Evolutionary conservation across 1,284 basidiomycete genomes (phyloP).

Genomic region (Porphyrellus sp.): DNA sequence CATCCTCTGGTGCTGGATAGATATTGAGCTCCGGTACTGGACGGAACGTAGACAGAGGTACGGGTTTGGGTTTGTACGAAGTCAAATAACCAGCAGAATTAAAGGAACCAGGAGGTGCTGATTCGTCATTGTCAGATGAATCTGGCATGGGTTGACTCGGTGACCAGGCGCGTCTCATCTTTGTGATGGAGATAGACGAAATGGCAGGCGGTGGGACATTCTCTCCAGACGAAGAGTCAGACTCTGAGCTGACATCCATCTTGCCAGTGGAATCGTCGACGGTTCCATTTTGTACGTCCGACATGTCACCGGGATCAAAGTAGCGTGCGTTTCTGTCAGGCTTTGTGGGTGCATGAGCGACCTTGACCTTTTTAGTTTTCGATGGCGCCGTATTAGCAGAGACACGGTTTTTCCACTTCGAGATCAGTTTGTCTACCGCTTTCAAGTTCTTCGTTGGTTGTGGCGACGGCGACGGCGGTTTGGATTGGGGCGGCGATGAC

Average conservation of each 20-base stretch:
- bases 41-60: constrained; percentile 21
- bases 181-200: constrained; percentile 8
- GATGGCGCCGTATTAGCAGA: constrained; percentile 1
- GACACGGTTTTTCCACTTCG: constrained; percentile 23
- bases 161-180: constrained; percentile 46
- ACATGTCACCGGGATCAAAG: constrained; percentile 36
- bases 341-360: constrained; percentile 9
- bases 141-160: constrained; percentile 48
- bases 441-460: not conserved
- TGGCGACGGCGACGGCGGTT: constrained; percentile 4
- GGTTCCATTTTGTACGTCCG: constrained; percentile 38
- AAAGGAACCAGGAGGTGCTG: constrained; percentile 12
- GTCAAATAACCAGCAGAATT: not conserved
- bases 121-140: constrained; percentile 44
- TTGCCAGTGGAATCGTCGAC: constrained; percentile 23
- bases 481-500: constrained; percentile 11
- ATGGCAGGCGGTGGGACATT: constrained; percentile 22
- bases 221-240: constrained; percentile 27
- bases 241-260: constrained; percentile 36
- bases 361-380: constrained; percentile 27
- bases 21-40: constrained; percentile 16
- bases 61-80: not conserved
- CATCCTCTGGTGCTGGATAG: constrained; percentile 6
- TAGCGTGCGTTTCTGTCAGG: constrained; percentile 29
- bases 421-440: constrained; percentile 2